Percentiles rank a stretch among this genome's conserved stretches.
These are phyloP conservation scores for Platismatia glauca DNA, from an alignment of 495 filamentous ascomycete genomes.

Conservation along the genomic window DNA sequence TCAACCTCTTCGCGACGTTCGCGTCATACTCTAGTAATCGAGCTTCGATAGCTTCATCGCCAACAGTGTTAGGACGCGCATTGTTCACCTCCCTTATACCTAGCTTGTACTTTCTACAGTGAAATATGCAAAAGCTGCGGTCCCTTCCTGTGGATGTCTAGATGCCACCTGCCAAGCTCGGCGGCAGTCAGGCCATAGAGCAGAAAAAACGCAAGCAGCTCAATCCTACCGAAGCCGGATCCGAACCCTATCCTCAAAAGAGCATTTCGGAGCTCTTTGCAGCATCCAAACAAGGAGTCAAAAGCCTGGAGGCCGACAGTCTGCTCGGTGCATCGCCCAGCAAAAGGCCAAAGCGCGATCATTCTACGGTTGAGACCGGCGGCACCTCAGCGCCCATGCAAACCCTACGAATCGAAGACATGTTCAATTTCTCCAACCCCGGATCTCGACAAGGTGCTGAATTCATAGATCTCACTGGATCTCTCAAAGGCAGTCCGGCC, in stretches of 20 bases:
- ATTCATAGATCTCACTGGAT: slow-evolving; percentile 22
- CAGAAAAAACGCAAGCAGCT: slow-evolving; percentile 21
- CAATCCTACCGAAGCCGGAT: neutral
- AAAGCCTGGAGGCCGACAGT: slow-evolving; percentile 4
- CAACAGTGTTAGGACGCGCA: neutral
- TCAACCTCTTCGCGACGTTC: neutral
- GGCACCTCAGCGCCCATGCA: slow-evolving; percentile 13
- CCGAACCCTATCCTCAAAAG: slow-evolving; percentile 33
- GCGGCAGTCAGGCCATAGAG: slow-evolving; percentile 36
- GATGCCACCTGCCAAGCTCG: slow-evolving; percentile 30
- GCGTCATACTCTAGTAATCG: neutral
- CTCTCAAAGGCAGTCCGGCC: slow-evolving; percentile 3
- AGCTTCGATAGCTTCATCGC: neutral
- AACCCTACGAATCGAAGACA: slow-evolving; percentile 31
- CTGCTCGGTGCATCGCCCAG: slow-evolving; percentile 23
- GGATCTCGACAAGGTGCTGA: neutral
- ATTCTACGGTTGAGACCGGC: slow-evolving; percentile 20
- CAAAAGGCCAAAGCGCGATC: slow-evolving; percentile 36
- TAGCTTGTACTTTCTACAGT: neutral
- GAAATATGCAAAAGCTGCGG: neutral
- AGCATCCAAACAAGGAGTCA: slow-evolving; percentile 15
- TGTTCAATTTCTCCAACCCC: slow-evolving; percentile 40
- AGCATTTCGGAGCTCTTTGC: slow-evolving; percentile 44
- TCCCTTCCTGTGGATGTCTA: slow-evolving; percentile 7
- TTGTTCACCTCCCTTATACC: neutral